Conservation (phyloP, 225 moss, liverwort and hornwort species). For the Ulota crispa region DNA sequence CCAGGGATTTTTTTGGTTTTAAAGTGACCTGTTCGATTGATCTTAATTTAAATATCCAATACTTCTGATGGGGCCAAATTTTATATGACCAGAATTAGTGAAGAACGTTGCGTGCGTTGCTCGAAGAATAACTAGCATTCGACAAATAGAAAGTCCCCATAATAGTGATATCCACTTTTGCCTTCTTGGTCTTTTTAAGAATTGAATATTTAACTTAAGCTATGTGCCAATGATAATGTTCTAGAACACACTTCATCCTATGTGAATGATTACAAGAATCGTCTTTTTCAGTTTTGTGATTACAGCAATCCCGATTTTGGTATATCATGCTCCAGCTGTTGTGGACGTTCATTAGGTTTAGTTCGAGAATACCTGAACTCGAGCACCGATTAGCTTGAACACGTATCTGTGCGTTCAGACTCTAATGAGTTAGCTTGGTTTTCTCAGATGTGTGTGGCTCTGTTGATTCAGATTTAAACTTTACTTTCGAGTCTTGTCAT, state of each 20-base stretch:
- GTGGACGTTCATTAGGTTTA: neutral
- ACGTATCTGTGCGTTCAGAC: neutral
- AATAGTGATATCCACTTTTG: neutral
- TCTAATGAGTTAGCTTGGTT: neutral
- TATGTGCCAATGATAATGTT: neutral
- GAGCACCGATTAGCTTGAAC: neutral
- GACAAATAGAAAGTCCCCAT: neutral
- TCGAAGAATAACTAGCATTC: neutral
- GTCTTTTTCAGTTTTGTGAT: neutral
- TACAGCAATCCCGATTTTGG: neutral
- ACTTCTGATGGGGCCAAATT: neutral
- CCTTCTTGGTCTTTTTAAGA: neutral
- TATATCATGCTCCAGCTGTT: neutral
- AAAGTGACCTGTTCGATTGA: neutral
- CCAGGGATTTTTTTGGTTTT: neutral
- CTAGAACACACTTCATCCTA: neutral
- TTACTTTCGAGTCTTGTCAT: constrained; percentile 77
- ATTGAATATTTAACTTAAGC: neutral
- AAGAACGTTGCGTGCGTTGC: neutral
- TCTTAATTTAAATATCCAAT: neutral
- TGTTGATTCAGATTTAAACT: constrained; percentile 57
- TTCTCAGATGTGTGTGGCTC: constrained; percentile 19
- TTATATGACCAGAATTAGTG: neutral
- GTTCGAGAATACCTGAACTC: neutral
- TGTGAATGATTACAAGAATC: neutral